These are phyloP conservation scores for Microdochium trichocladiopsis DNA, from an alignment of 2,329 filamentous ascomycete species.

Conservation along the genomic window DNA sequence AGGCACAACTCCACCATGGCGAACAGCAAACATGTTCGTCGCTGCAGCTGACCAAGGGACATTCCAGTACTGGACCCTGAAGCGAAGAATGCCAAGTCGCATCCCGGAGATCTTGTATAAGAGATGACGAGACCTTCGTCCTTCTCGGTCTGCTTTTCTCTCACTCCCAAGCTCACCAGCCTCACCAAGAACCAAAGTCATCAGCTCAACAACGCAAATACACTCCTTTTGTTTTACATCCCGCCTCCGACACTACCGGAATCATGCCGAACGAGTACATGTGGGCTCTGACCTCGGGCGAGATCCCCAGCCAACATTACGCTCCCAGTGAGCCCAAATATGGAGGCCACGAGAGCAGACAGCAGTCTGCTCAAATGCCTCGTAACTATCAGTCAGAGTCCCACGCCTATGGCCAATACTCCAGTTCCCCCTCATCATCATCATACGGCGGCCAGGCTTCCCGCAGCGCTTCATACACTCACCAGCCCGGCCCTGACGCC, in stretches of 20 bases:
- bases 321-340: neutral
- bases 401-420: neutral
- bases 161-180: neutral
- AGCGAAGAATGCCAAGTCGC: neutral
- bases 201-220: neutral
- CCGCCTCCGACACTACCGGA: neutral
- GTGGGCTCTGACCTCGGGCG: neutral
- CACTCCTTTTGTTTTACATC: neutral
- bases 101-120: neutral
- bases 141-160: neutral
- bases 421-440: neutral
- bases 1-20: neutral
- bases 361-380: neutral
- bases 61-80: neutral
- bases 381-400: neutral
- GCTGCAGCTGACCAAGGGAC: neutral
- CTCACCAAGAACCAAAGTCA: neutral
- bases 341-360: neutral
- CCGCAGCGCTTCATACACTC: neutral
- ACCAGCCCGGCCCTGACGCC: neutral
- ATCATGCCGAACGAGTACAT: neutral
- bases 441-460: neutral
- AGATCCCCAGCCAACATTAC: neutral
- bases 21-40: neutral
- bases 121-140: neutral